Evolutionary conservation across 176 grass and related monocot species (phyloP), one percentile per base, ranked within the genome.

Genomic region (Carex scoparia): DNA sequence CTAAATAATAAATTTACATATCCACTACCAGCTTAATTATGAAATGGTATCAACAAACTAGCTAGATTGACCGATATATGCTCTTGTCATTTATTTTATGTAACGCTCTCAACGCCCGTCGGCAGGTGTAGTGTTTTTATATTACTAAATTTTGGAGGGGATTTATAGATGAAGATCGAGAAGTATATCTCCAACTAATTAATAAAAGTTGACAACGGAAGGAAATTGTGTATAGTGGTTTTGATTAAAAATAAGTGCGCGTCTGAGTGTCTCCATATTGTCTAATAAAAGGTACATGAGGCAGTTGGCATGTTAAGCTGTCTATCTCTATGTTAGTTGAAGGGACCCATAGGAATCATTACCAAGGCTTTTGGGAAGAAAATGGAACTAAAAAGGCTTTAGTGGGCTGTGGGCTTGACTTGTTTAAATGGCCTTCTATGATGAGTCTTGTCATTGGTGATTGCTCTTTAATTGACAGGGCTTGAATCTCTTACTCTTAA

Each of bases 311-410:
- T 14, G 49, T 79, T 58, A 33, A 79, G 51, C 30, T 57, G 74
- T 78, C 74, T 57, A 14, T 35, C 15, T 35, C 28, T 79, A 2
- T 79, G 74, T 32, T 57, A 58, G 53, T 79, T 79, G 74, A 79
- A 56, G 28, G 51, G 74, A 18, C 74, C 51, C 13, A 79, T 53
- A 53, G 1, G 35, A 37, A 58, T 79, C 5, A 58, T 79, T 35
- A n/a, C 38, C 19, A 31, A 14, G 1, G 48, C 9, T 40, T 53
- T 49, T 53, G 18, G 51, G 1, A 74, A 49, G 10, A 13, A 44
- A 74, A 77, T 77, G 49, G 73, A 55, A 56, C 79, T 81, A 81
- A 64, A 63, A 28, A 49, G 40, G 79, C 61, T 64, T 65, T 65
- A 46, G 15, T 65, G 79, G 59, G 37, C 79, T 81, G 65, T 65